phyloP scores from a whole-genome alignment of 2,329 filamentous ascomycete genomes.

The Byssothecium circinans region DNA sequence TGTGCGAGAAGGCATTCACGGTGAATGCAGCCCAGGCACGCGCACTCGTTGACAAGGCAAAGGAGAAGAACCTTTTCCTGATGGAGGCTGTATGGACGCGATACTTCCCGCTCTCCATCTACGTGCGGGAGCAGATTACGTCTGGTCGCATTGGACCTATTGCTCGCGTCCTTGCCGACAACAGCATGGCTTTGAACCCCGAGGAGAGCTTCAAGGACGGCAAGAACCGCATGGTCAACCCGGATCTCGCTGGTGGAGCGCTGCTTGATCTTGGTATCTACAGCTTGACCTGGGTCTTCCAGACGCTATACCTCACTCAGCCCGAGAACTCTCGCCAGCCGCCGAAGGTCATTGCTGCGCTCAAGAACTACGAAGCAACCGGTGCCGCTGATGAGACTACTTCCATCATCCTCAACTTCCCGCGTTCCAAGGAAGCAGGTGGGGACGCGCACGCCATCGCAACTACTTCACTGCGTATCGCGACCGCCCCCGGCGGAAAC shows the following conservation, averaged over 20 bases:
- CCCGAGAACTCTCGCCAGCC: slow-evolving; percentile 63
- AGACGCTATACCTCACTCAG: slow-evolving; percentile 81
- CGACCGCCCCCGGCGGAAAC: slow-evolving; percentile 59
- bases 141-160: slow-evolving; percentile 59
- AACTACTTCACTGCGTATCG: slow-evolving; percentile 47
- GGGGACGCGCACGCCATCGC: slow-evolving; percentile 71
- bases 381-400: slow-evolving; percentile 78
- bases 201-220: slow-evolving; percentile 56
- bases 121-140: slow-evolving; percentile 67
- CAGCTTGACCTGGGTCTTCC: slow-evolving; percentile 86
- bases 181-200: slow-evolving; percentile 62
- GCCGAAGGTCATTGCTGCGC: slow-evolving; percentile 67
- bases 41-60: slow-evolving; percentile 71
- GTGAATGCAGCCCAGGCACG: slow-evolving; percentile 77
- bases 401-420: slow-evolving; percentile 77
- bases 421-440: slow-evolving; percentile 54
- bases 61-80: slow-evolving; percentile 61
- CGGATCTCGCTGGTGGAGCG: slow-evolving; percentile 78
- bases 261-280: slow-evolving; percentile 87
- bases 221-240: slow-evolving; percentile 77
- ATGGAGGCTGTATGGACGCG: slow-evolving; percentile 79
- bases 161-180: slow-evolving; percentile 59
- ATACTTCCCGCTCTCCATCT: slow-evolving; percentile 81
- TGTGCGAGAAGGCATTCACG: slow-evolving; percentile 90
- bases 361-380: slow-evolving; percentile 69